These are phyloP conservation scores for Lactifluus pinguis DNA, from an alignment of 768 basidiomycete genomes.

Conservation along the genomic window DNA sequence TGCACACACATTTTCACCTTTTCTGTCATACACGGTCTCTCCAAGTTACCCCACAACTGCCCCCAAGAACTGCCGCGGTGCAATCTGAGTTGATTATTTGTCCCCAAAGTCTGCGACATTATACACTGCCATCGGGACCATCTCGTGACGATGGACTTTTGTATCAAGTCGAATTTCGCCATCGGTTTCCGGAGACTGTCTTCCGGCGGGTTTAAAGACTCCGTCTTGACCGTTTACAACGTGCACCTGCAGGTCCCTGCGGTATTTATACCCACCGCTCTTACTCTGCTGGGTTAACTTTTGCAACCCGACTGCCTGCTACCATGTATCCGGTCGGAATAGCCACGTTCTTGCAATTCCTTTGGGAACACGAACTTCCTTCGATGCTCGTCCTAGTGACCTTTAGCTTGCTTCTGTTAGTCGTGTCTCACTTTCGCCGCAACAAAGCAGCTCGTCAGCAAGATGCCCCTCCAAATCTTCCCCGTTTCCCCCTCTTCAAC, in stretches of 20 bases:
- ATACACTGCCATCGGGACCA: neutral
- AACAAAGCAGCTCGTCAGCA: conserved; percentile 11
- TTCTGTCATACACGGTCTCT: neutral
- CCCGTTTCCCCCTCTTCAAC: conserved; percentile 47
- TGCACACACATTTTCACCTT: neutral
- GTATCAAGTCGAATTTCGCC: neutral
- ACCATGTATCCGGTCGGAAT: conserved; percentile 37
- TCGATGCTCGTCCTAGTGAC: conserved; percentile 18
- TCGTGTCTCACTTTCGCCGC: conserved; percentile 3
- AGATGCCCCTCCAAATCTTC: conserved; percentile 44
- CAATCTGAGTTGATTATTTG: neutral
- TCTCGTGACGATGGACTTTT: neutral
- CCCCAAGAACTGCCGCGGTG: conserved; percentile 3
- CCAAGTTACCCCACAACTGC: neutral
- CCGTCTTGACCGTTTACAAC: neutral
- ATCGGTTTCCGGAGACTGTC: neutral
- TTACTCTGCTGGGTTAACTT: neutral
- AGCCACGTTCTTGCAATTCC: conserved; percentile 27
- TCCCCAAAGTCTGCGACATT: neutral
- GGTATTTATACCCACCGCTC: conserved; percentile 3
- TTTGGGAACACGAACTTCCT: conserved; percentile 2
- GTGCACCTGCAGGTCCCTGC: neutral
- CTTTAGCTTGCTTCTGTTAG: conserved; percentile 21
- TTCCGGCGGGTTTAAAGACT: neutral
- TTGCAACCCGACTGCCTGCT: conserved; percentile 7